These are phyloP conservation scores for Lonicera japonica DNA, from an alignment of 129 eudicot species.

Conservation along the genomic window DNA sequence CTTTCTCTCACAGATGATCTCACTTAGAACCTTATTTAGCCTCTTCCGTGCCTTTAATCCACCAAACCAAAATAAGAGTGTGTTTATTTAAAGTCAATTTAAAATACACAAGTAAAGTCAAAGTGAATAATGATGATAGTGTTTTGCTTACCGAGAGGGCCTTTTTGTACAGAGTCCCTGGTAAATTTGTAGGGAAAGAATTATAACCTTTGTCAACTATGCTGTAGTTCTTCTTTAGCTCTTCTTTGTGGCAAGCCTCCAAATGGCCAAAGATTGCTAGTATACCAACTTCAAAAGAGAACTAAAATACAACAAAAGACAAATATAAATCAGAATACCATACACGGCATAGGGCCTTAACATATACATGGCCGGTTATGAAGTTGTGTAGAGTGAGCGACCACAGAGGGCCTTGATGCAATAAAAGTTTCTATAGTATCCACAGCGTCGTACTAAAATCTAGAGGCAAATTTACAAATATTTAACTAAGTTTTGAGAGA, in stretches of 20 bases:
- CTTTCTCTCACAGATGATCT: constrained; percentile 39
- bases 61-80: neutral
- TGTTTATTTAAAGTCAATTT: neutral
- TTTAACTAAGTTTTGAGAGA: no score
- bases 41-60: constrained; percentile 39
- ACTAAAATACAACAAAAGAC: constrained; percentile 19
- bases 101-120: neutral
- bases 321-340: neutral
- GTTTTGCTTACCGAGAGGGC: constrained; percentile 39
- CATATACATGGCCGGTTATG: no score
- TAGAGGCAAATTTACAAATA: no score
- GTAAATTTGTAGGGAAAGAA: constrained; percentile 48
- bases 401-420: no score
- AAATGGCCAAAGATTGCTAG: constrained; percentile 53
- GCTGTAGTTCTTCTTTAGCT: constrained; percentile 45
- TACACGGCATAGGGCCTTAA: no score
- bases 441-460: no score
- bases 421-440: no score
- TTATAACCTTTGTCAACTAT: constrained; percentile 52
- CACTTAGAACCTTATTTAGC: constrained; percentile 30
- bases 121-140: neutral
- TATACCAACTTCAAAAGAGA: constrained; percentile 56
- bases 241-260: constrained; percentile 33
- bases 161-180: constrained; percentile 49
- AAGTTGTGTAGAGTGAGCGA: no score